phyloP scores from a whole-genome alignment of 2,329 filamentous ascomycete genomes.

The Cladosporium colombiae region DNA sequence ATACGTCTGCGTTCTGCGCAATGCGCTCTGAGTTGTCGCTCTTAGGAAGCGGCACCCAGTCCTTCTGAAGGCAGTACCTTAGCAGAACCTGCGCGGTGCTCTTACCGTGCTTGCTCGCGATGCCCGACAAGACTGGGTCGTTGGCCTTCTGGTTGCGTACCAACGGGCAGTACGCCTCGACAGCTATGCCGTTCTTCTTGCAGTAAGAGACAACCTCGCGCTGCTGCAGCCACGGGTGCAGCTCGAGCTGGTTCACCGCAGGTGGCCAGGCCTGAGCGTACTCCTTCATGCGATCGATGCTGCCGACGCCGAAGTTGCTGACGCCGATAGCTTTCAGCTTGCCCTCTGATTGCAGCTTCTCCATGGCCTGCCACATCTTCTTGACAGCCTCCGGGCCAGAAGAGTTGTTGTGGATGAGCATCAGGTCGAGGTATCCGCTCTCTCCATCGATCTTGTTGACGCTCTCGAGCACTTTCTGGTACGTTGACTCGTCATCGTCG shows the following conservation, averaged over 20 bases:
- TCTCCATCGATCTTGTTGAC: constrained; percentile 61
- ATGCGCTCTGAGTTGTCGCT: constrained; percentile 69
- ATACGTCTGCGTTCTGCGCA: constrained; percentile 64
- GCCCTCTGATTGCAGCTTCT: constrained; percentile 61
- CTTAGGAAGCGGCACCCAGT: constrained; percentile 69
- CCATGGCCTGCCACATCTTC: constrained; percentile 66
- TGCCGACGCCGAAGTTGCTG: constrained; percentile 68
- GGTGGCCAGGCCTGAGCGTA: constrained; percentile 69
- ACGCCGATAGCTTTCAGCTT: constrained; percentile 68
- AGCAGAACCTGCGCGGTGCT: constrained; percentile 75
- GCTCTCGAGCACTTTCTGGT: constrained; percentile 61
- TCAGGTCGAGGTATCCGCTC: constrained; percentile 68
- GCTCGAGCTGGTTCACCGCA: constrained; percentile 73
- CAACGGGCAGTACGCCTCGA: constrained; percentile 67
- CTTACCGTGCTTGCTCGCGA: constrained; percentile 73
- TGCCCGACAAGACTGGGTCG: constrained; percentile 63
- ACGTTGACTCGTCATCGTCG: constrained; percentile 58
- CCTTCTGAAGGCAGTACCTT: constrained; percentile 80
- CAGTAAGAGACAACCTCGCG: constrained; percentile 60
- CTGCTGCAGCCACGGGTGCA: constrained; percentile 73
- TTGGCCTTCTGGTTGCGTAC: constrained; percentile 72
- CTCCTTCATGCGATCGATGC: constrained; percentile 67
- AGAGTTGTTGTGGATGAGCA: constrained; percentile 67
- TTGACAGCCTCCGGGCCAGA: constrained; percentile 57
- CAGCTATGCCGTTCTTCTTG: constrained; percentile 58